Evolutionary conservation across 2,329 filamentous ascomycete species (phyloP).

Genomic region (Colletotrichum sp.): DNA sequence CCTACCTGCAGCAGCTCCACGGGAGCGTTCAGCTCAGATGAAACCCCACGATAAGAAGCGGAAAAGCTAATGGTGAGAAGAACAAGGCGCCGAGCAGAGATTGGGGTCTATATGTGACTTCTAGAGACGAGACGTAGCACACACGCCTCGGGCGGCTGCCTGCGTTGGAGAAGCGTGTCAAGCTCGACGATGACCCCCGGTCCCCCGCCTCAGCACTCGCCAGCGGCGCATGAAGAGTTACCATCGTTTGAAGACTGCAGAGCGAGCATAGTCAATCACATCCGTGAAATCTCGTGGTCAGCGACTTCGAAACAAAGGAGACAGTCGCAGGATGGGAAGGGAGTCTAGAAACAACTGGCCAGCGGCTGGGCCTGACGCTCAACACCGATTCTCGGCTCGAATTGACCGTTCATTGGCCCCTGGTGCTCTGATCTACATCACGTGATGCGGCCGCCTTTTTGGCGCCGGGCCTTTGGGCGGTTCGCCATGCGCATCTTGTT

Average conservation of each 20-base stretch:
- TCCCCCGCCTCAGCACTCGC: neutral
- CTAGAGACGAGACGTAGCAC: neutral
- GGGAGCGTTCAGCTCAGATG: neutral
- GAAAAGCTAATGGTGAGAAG: neutral
- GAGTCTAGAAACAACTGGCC: conserved; percentile 7
- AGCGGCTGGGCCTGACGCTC: conserved; percentile 1
- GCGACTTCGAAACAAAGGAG: conserved; percentile 12
- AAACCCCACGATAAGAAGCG: neutral
- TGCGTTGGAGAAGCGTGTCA: conserved; percentile 14
- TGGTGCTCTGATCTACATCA: neutral
- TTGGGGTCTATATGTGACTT: conserved; percentile 16
- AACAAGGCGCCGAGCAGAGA: neutral
- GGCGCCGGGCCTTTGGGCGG: neutral
- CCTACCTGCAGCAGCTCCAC: neutral
- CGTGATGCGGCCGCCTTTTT: conserved; percentile 1
- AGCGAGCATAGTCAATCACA: conserved; percentile 4
- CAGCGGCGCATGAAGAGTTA: neutral
- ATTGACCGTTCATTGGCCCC: neutral
- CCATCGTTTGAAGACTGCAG: conserved; percentile 2
- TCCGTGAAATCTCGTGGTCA: neutral
- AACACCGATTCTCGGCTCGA: neutral
- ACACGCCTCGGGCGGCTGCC: conserved; percentile 1
- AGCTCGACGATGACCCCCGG: neutral
- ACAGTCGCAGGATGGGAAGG: conserved; percentile 4
- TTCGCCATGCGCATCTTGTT: neutral